A percentile compares a stretch with the other conserved stretches of the same genome.
Conservation (phyloP, 768 basidiomycete species). For the Collybiopsis luxurians region DNA sequence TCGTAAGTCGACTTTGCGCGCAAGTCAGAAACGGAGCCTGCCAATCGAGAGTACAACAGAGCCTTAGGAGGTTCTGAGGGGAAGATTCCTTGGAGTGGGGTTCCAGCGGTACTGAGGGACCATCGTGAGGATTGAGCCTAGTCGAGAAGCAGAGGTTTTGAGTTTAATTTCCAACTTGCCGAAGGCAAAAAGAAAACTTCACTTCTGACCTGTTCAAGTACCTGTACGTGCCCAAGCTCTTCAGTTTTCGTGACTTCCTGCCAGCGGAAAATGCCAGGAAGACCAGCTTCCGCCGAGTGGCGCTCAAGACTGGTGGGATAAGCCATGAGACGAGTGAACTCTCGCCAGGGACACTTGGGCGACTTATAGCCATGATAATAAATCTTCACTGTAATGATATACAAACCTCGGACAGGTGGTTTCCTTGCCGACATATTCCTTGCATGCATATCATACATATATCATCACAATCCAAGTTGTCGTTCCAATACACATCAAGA, state of each 20-base stretch:
- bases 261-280: background rate
- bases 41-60: background rate
- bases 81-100: background rate
- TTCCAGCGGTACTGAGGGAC: constrained; percentile 5
- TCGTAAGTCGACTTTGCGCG: constrained; percentile 1
- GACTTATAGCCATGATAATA: background rate
- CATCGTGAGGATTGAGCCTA: constrained; percentile 8
- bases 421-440: constrained; percentile 5
- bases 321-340: background rate
- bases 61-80: background rate
- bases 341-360: background rate
- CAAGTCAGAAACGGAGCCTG: background rate
- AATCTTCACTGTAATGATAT: background rate
- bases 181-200: too few species aligned
- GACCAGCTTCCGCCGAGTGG: background rate
- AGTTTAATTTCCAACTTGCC: background rate
- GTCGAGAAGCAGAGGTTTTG: background rate
- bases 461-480: background rate
- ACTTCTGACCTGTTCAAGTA: background rate
- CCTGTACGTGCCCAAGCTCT: background rate
- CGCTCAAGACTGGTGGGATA: background rate
- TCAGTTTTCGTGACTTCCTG: background rate
- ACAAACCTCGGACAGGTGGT: background rate
- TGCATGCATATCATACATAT: background rate
- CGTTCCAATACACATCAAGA: background rate